These are phyloP conservation scores for Colletotrichum sp. DNA, from an alignment of 2,329 filamentous ascomycete species.

Conservation along the genomic window DNA sequence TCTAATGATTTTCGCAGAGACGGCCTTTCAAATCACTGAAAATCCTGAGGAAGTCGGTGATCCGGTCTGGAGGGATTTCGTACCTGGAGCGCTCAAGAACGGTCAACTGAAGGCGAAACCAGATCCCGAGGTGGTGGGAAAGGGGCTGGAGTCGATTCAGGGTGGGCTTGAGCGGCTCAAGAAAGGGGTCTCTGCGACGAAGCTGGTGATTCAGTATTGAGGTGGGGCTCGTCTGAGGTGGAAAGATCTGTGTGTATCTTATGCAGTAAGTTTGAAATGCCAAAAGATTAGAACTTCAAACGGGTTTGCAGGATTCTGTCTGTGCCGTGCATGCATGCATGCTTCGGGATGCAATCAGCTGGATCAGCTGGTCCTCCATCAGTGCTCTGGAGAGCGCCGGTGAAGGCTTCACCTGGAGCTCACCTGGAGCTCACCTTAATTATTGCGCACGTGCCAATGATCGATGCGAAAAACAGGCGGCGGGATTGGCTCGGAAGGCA, in stretches of 20 bases:
- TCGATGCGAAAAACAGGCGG: not conserved
- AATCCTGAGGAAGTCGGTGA: not conserved
- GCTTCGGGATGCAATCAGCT: not conserved
- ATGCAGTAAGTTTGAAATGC: not conserved
- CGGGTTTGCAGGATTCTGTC: not conserved
- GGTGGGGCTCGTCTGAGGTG: not conserved
- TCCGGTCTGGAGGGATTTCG: not conserved
- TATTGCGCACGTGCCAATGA: not conserved
- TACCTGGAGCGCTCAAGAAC: not conserved
- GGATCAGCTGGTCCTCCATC: not conserved
- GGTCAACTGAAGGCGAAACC: not conserved
- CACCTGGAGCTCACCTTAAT: not conserved
- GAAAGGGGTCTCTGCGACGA: not conserved
- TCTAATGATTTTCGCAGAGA: not conserved
- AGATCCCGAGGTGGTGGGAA: not conserved
- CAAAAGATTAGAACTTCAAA: not conserved
- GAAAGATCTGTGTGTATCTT: not conserved
- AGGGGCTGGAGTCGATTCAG: not conserved
- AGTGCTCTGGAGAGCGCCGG: not conserved
- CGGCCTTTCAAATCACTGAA: not conserved
- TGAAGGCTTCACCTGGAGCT: not conserved
- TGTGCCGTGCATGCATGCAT: not conserved
- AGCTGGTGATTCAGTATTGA: not conserved
- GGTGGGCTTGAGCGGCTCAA: not conserved
- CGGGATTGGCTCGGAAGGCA: slow-evolving; percentile 8